Evolutionary conservation across 176 grass and related monocot genomes (phyloP), one percentile per base, ranked within the genome.

Genomic region (Stipa capillata): DNA sequence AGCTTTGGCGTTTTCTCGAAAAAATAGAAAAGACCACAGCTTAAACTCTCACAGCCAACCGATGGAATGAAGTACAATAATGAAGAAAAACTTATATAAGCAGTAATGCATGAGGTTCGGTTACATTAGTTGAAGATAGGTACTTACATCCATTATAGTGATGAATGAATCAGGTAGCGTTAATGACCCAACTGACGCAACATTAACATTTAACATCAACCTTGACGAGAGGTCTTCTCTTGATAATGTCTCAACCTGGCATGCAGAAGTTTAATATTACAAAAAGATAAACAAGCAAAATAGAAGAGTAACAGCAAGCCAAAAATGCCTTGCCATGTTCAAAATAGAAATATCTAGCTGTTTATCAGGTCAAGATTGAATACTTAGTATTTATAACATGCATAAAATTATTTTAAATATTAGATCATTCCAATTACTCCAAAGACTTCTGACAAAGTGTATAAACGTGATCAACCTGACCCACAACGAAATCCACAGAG

Each of bases 71-170:
- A 64, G 23, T 49, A 67, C 10, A 65, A 21, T 7, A n/a, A 82
- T 10, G n/a, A n/a, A n/a, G n/a, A 52, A 56, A 66, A 72, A 27
- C 35, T 28, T 27, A 36, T 42, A 70, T 68, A 51, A 36, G 60
- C 16, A 44, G 39, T 24, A 58, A 70, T 73, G 14, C 23, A 27
- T 54, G 23, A 73, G 47, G 32, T 59, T 52, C 18, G n/a, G n/a
- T n/a, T n/a, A 65, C 24, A 39, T 41, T 65, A 81, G 32, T 39
- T 72, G 67, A 71, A 79, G 65, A 52, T 69, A 55, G 78, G 62
- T 75, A 84, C 96, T 87, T 94, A 98, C 96, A 91, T 98, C 96
- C 96, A 98, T 98, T 68, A 98, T 89, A 36, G 96, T 98, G 76
- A 98, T 86, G 49, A 93, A 69, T 73, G 85, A 89, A 93, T 98